A percentile compares a stretch with the other conserved stretches of the same genome.
Evolutionary conservation across 345 rosid genomes (phyloP).

Genomic region (Salix purpurea): DNA sequence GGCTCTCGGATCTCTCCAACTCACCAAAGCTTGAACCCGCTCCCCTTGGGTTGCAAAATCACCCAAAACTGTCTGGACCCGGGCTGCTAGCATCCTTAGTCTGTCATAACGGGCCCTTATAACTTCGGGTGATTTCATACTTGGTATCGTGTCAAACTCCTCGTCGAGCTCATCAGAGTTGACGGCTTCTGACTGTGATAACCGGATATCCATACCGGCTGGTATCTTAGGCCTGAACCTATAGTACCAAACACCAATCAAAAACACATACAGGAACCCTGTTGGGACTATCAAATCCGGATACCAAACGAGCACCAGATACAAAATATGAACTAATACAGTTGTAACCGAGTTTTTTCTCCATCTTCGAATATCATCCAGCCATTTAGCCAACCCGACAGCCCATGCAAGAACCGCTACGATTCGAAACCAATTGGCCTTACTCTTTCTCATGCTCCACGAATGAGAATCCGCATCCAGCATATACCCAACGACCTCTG

Average conservation of each 20-base stretch:
- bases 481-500: conserved; percentile 86
- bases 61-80: conserved; percentile 89
- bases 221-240: conserved; percentile 85
- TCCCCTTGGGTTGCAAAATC: conserved; percentile 97
- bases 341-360: conserved; percentile 84
- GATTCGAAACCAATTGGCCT: conserved; percentile 89
- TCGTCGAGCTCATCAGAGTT: conserved; percentile 90
- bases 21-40: conserved; percentile 78
- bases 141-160: conserved; percentile 91
- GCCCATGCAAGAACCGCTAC: conserved; percentile 93
- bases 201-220: conserved; percentile 83
- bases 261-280: conserved; percentile 64
- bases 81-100: conserved; percentile 69
- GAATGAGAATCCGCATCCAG: conserved; percentile 89
- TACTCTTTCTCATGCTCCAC: conserved; percentile 99
- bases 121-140: conserved; percentile 64
- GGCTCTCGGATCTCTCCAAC: conserved; percentile 99
- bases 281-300: conserved; percentile 92
- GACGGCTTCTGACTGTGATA: conserved; percentile 76
- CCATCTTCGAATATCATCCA: conserved; percentile 76
- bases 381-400: conserved; percentile 87
- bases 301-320: conserved; percentile 91
- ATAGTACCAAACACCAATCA: conserved; percentile 92
- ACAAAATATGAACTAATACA: conserved; percentile 68
- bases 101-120: conserved; percentile 76